These are phyloP conservation scores for Bryoglossum gracile DNA, from an alignment of 495 filamentous ascomycete species.

Conservation along the genomic window DNA sequence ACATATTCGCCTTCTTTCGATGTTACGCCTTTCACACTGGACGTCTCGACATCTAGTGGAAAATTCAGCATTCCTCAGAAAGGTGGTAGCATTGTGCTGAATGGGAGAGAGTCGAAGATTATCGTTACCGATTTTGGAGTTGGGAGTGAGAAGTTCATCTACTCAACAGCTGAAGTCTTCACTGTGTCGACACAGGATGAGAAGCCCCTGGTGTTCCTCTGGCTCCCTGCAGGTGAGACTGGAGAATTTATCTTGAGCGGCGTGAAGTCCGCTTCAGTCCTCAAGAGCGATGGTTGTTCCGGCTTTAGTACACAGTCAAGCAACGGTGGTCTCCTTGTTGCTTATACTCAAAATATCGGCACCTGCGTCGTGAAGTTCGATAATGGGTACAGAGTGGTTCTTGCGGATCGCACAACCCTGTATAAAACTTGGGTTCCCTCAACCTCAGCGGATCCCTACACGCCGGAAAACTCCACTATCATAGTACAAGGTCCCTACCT, in stretches of 20 bases:
- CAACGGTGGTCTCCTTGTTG: conserved; percentile 30
- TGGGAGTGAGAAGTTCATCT: conserved; percentile 43
- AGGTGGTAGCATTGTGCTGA: conserved; percentile 38
- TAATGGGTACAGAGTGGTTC: conserved; percentile 35
- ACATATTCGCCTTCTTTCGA: conserved; percentile 37
- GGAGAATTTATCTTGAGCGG: conserved; percentile 48
- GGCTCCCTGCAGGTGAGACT: conserved; percentile 45
- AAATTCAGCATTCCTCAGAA: conserved; percentile 37
- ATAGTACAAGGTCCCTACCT: conserved; percentile 64
- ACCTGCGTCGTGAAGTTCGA: conserved; percentile 41
- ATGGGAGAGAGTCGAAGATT: conserved; percentile 55
- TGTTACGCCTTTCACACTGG: conserved; percentile 43
- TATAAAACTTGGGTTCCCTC: conserved; percentile 52
- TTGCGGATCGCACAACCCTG: conserved; percentile 45
- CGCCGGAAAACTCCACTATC: conserved; percentile 38
- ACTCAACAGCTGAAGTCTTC: conserved; percentile 54
- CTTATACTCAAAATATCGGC: conserved; percentile 39
- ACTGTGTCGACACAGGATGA: conserved; percentile 44
- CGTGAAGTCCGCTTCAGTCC: conserved; percentile 32
- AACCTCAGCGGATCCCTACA: conserved; percentile 42
- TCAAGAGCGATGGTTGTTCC: conserved; percentile 30
- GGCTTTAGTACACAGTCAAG: conserved; percentile 32
- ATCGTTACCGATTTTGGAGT: conserved; percentile 51
- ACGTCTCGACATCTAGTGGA: conserved; percentile 48
- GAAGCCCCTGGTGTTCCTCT: conserved; percentile 43